Conservation (phyloP, 83 land plant genomes). For the Thuja plicata region DNA sequence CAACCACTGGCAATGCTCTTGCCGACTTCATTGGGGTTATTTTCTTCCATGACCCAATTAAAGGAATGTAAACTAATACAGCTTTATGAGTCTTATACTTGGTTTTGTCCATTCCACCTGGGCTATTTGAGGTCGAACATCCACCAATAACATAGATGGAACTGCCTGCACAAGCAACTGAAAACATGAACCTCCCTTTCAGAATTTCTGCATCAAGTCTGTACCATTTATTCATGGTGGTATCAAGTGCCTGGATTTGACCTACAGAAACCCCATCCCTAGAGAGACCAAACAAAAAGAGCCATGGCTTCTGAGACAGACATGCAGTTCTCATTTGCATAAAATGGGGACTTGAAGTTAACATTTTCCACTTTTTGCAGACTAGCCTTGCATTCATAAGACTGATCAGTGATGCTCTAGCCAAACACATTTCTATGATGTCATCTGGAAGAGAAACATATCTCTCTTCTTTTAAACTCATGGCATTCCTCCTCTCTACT, state of each 20-base stretch:
- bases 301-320: conserved; percentile 61
- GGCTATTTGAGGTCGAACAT: conserved; percentile 49
- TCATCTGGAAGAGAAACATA: conserved; percentile 69
- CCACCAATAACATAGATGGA: conserved; percentile 73
- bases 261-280: conserved; percentile 58
- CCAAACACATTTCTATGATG: conserved; percentile 77
- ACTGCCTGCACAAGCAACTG: conserved; percentile 54
- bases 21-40: conserved; percentile 62
- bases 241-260: conserved; percentile 71
- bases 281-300: conserved; percentile 74
- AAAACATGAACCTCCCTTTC: conserved; percentile 61
- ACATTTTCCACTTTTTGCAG: conserved; percentile 70
- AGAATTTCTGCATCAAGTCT: conserved; percentile 43
- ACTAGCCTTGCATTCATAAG: conserved; percentile 73
- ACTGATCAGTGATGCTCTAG: conserved; percentile 50
- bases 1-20: conserved; percentile 62
- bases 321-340: conserved; percentile 53
- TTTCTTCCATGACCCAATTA: conserved; percentile 58
- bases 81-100: conserved; percentile 65
- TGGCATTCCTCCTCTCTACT: not conserved
- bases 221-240: conserved; percentile 59
- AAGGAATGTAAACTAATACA: conserved; percentile 55
- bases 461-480: conserved; percentile 16
- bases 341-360: conserved; percentile 60
- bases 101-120: conserved; percentile 51